Conservation (phyloP, 2,329 filamentous ascomycete species). For the Ceratocystis smalleyi region DNA sequence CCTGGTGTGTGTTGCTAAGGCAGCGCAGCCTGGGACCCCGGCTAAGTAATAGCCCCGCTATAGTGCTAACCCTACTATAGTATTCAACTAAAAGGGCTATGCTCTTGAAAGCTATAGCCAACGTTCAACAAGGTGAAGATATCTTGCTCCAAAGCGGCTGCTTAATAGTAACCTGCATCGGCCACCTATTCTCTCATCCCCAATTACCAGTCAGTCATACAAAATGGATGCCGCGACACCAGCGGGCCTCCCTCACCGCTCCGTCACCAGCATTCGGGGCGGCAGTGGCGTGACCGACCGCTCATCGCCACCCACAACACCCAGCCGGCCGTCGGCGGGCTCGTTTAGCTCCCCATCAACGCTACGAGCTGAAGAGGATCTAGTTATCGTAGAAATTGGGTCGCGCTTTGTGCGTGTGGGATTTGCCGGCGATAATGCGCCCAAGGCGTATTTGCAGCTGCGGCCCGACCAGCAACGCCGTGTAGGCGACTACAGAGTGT, state of each 20-base stretch:
- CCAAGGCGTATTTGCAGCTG: conserved; percentile 56
- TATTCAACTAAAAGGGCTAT: background rate
- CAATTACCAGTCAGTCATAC: background rate
- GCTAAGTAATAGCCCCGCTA: background rate
- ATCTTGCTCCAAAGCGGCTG: background rate
- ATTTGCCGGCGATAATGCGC: conserved; percentile 68
- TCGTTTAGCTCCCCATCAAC: conserved; percentile 44
- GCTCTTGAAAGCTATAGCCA: background rate
- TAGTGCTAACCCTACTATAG: background rate
- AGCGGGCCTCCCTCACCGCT: conserved; percentile 12
- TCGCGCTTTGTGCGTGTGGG: conserved; percentile 65
- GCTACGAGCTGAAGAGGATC: conserved; percentile 64
- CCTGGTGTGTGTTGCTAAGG: background rate
- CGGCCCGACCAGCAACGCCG: conserved; percentile 61
- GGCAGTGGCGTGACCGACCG: conserved; percentile 39
- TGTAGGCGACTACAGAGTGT: conserved; percentile 65
- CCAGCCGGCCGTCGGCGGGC: conserved; percentile 37
- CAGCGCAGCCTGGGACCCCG: background rate
- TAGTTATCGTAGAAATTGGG: conserved; percentile 69
- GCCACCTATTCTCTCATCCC: background rate
- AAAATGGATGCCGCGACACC: conserved; percentile 3
- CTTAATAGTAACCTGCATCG: background rate
- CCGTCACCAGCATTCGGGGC: conserved; percentile 14
- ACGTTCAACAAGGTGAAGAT: background rate
- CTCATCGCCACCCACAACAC: conserved; percentile 33